Conservation (phyloP, 1,284 basidiomycete species). For the Malassezia obtusa region DNA sequence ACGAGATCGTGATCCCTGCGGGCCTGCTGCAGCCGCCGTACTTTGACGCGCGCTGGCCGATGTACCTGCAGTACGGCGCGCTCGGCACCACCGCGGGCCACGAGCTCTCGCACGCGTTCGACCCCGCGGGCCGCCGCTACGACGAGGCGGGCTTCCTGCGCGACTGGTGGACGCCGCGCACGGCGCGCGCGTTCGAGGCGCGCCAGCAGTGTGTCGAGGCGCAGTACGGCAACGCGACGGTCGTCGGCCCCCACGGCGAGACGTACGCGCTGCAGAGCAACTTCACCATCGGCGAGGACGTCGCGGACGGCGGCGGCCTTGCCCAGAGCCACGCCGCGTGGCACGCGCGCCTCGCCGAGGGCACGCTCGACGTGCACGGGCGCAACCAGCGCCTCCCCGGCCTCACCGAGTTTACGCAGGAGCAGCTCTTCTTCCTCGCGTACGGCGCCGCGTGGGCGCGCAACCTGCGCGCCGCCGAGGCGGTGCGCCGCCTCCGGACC, state of each 20-base stretch:
- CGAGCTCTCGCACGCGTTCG: slow-evolving; percentile 69
- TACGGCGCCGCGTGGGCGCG: slow-evolving; percentile 38
- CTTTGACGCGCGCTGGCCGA: slow-evolving; percentile 75
- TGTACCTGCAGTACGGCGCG: slow-evolving; percentile 72
- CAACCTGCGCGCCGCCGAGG: slow-evolving; percentile 33
- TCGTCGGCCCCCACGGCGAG: slow-evolving; percentile 74
- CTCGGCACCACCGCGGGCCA: slow-evolving; percentile 41
- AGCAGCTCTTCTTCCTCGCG: slow-evolving; percentile 49
- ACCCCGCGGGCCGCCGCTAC: slow-evolving; percentile 69
- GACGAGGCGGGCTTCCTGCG: slow-evolving; percentile 54
- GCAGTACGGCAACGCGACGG: slow-evolving; percentile 74
- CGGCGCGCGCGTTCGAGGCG: slow-evolving; percentile 69
- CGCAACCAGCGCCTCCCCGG: slow-evolving; percentile 46
- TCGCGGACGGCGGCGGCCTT: slow-evolving; percentile 54
- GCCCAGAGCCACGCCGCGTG: slow-evolving; percentile 48
- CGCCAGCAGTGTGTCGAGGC: slow-evolving; percentile 77
- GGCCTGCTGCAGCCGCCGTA: slow-evolving; percentile 88
- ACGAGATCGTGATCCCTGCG: slow-evolving; percentile 87
- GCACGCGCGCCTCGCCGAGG: slow-evolving; percentile 31
- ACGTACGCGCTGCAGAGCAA: slow-evolving; percentile 72
- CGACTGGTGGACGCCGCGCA: slow-evolving; percentile 68
- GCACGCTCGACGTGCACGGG: slow-evolving; percentile 27
- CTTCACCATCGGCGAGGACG: slow-evolving; percentile 58
- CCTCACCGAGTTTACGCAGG: slow-evolving; percentile 35
- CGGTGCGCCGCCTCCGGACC: slow-evolving; percentile 33